Conservation (phyloP, 2,329 filamentous ascomycete species). For the Exserohilum rostratum region DNA sequence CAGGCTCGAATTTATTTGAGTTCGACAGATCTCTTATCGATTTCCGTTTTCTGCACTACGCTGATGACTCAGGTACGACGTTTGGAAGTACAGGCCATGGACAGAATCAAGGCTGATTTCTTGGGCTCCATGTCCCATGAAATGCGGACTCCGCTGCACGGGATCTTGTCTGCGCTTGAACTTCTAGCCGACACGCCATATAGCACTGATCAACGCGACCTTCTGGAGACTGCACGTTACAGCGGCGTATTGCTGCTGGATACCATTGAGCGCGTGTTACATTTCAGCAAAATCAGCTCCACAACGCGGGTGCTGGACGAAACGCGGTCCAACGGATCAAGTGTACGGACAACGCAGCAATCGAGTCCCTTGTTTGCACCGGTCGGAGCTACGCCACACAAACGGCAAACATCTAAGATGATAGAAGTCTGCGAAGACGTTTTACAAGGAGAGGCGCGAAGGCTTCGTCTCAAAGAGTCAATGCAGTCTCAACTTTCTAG, state of each 20-base stretch:
- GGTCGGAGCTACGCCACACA: background rate
- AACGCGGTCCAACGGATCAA: background rate
- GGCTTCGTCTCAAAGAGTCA: constrained; percentile 5
- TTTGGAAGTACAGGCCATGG: constrained; percentile 13
- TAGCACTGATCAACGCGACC: constrained; percentile 6
- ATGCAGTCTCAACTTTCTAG: constrained; percentile 2
- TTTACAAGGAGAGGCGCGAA: constrained; percentile 3
- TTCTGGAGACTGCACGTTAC: constrained; percentile 9
- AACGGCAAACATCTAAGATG: background rate
- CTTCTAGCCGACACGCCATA: constrained; percentile 7
- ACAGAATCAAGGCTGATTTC: constrained; percentile 13
- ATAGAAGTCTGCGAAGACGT: constrained; percentile 5
- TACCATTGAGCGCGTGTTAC: constrained; percentile 11
- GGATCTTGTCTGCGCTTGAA: constrained; percentile 9
- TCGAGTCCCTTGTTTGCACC: background rate
- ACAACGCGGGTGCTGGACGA: background rate
- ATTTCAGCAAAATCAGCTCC: constrained; percentile 14
- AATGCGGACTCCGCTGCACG: constrained; percentile 13
- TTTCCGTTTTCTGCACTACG: constrained; percentile 13
- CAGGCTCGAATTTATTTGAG: constrained; percentile 9
- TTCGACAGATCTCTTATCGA: constrained; percentile 9
- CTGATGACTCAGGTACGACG: constrained; percentile 14
- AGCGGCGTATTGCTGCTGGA: constrained; percentile 9
- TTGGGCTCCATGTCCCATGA: constrained; percentile 13
- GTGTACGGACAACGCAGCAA: background rate